Evolutionary conservation across 768 basidiomycete genomes (phyloP), one percentile per base, ranked within the genome.

Genomic region (Dioszegia crocea): DNA sequence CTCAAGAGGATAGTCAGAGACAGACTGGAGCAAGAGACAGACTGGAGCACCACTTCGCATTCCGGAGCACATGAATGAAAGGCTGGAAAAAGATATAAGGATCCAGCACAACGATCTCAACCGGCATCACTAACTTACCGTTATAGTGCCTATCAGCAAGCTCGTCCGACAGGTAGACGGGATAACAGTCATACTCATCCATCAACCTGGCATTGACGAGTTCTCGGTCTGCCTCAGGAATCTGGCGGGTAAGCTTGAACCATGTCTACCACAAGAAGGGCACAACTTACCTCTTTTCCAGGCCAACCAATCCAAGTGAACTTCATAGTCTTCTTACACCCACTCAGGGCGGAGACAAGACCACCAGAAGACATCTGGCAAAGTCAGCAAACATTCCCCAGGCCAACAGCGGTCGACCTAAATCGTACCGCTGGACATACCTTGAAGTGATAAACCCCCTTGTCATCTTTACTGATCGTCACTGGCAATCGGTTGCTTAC

Each of bases 261-360:
- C 27, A 27, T 23, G 23, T 26, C 40, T 29, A 10, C 23, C 26
- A 3, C 16, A 27, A 26, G 16, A 24, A 12, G 27, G 39, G 33
- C 6, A 39, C 48, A 4, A 65, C 76, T 67, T 39, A 75, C 74
- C 52, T 76, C 68, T 57, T 73, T 71, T n/a, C 73, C 90, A 0
- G 90, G 87, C 90, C 90, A 96, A 57, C 89, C 89, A 68, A 96
- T 93, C 91, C 94, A 97, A 23, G 91, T 96, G 79, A 99, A 98
- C 77, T 84, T 87, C 83, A 98, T 86, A 33, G 88, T 91, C 80
- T 96, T 97, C 81, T 99, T 99, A 84, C 92, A 94, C 46, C 96
- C 94, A 23, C 88, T 88, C 65, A 99, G 86, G 60, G 96, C 96
- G 53, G 89, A 92, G 63, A 98, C 96, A 61, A 99, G 88, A 55